phyloP scores from a whole-genome alignment of 2,329 filamentous ascomycete species.

The Sarocladium kiliense region DNA sequence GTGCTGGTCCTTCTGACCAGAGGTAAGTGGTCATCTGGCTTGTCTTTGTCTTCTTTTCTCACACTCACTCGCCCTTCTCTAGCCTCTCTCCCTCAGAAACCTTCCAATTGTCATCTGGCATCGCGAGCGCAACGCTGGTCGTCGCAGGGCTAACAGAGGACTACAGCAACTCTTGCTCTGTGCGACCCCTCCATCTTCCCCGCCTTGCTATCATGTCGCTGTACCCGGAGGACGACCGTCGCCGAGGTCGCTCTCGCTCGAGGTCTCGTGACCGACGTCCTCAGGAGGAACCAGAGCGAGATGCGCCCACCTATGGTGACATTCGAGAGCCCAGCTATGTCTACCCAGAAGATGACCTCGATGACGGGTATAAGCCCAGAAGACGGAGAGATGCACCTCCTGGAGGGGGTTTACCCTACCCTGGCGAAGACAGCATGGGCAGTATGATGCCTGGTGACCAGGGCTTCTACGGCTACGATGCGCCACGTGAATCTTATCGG shows the following conservation, averaged over 20 bases:
- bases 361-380: conserved; percentile 26
- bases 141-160: background rate
- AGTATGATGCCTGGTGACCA: conserved; percentile 31
- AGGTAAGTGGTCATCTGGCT: background rate
- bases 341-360: conserved; percentile 37
- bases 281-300: conserved; percentile 22
- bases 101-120: background rate
- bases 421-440: conserved; percentile 31
- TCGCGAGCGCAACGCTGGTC: background rate
- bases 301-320: conserved; percentile 30
- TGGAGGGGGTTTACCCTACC: conserved; percentile 31
- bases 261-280: conserved; percentile 31
- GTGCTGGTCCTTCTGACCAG: background rate
- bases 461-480: conserved; percentile 34
- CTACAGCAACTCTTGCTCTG: background rate
- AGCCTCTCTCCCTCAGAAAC: background rate
- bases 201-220: conserved; percentile 41
- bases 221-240: conserved; percentile 38
- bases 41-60: background rate
- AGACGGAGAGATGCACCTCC: conserved; percentile 26
- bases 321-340: conserved; percentile 36
- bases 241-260: conserved; percentile 44
- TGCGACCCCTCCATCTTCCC: conserved; percentile 13
- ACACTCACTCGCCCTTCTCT: background rate
- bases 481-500: conserved; percentile 25